Conservation (phyloP, 2,329 filamentous ascomycete genomes). For the Fusarium tuaranense region DNA sequence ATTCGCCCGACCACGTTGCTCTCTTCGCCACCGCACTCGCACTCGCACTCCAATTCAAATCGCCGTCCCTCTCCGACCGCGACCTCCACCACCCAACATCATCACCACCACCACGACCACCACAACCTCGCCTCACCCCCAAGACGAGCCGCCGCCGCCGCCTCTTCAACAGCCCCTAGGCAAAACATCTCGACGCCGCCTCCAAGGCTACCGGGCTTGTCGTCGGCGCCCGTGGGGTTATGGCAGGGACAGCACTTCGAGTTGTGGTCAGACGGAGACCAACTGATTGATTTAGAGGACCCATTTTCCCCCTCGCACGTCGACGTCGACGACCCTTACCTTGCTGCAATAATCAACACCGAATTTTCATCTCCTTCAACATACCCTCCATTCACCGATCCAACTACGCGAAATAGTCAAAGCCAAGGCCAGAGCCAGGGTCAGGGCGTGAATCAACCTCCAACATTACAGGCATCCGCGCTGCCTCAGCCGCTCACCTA, state of each 20-base stretch:
- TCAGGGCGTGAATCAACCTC: constrained; percentile 21
- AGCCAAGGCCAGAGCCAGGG: constrained; percentile 18
- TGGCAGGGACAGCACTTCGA: background rate
- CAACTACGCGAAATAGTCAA: constrained; percentile 19
- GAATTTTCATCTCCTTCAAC: constrained; percentile 53
- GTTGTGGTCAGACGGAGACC: constrained; percentile 6
- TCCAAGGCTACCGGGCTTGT: background rate
- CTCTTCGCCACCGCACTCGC: constrained; percentile 35
- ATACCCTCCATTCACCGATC: constrained; percentile 47
- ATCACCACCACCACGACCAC: constrained; percentile 9
- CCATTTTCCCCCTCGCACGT: constrained; percentile 9
- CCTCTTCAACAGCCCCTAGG: background rate
- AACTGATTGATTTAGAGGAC: constrained; percentile 12
- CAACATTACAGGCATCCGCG: constrained; percentile 35
- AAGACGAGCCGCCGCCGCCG: background rate
- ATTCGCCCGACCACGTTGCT: constrained; percentile 29
- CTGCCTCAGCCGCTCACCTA: constrained; percentile 25
- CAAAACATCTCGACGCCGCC: constrained; percentile 8
- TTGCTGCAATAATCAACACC: constrained; percentile 43
- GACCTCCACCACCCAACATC: constrained; percentile 20
- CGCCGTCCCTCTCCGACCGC: constrained; percentile 23
- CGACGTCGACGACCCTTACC: constrained; percentile 40
- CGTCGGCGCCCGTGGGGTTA: background rate
- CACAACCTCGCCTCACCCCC: constrained; percentile 7
- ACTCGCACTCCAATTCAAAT: constrained; percentile 13